phyloP scores from a whole-genome alignment of 2,329 filamentous ascomycete genomes.

The Beauveria caledonica region DNA sequence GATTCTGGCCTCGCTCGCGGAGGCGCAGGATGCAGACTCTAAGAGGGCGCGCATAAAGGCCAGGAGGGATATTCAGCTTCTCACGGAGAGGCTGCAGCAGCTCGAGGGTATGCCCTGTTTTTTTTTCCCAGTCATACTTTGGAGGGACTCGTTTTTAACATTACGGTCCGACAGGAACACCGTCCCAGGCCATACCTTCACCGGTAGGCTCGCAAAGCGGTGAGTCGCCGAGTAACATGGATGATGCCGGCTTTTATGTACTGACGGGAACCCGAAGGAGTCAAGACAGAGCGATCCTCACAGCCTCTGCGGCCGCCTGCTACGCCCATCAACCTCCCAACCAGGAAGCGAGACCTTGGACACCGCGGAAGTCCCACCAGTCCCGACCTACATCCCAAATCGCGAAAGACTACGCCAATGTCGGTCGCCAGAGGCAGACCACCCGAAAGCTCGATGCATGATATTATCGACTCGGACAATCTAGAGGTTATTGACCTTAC shows the following conservation, averaged over 20 bases:
- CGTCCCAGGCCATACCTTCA: neutral
- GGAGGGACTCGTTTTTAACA: neutral
- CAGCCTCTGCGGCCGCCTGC: neutral
- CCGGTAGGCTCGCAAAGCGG: neutral
- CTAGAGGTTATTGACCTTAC: constrained; percentile 33
- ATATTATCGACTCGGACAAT: constrained; percentile 12
- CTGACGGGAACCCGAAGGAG: neutral
- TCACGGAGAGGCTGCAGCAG: neutral
- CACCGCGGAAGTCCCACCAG: neutral
- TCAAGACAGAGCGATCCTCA: neutral
- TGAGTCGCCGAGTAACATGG: neutral
- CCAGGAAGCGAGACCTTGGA: constrained; percentile 1
- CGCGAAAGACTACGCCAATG: constrained; percentile 22
- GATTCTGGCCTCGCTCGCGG: constrained; percentile 33
- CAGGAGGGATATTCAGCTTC: neutral
- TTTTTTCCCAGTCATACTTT: neutral
- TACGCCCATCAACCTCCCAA: neutral
- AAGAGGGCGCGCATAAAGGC: neutral
- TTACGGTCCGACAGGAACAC: neutral
- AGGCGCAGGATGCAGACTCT: constrained; percentile 8
- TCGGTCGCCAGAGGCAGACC: neutral
- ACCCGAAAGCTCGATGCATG: neutral
- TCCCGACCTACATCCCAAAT: constrained; percentile 9
- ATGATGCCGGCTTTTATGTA: neutral
- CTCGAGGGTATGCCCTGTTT: neutral